Evolutionary conservation across 108 stramenopile species (phyloP), one percentile per base, ranked within the genome.

Genomic region (Cyclotella baltica): DNA sequence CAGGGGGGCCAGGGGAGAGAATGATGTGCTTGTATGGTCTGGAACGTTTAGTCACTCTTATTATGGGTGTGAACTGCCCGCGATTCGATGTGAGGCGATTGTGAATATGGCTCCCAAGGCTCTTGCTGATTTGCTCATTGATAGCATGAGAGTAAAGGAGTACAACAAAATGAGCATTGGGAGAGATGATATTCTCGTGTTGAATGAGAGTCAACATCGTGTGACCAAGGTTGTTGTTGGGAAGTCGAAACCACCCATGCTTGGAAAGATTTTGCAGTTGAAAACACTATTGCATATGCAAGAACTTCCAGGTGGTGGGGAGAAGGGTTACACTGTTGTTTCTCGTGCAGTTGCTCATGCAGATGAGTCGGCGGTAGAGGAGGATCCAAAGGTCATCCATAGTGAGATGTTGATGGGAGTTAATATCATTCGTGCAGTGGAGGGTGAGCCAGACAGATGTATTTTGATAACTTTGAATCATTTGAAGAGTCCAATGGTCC

Each of bases 131-230:
- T 72, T 95, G 28, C 68, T 95, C 29, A 83, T 95, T 2, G 93
- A 95, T 83, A 86, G 84, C 33, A 62, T n/a, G 36, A 80, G 91
- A 43, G 93, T 95, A 10, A 86, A 89, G 64, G 90, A 92, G 73
- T 95, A 95, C 84, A 95, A 95, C 83, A 95, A 95, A 73, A 84
- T 91, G 77, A 91, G 92, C 67, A 74, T 90, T 8, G 93, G 93
- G 18, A 72, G 92, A 47, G 76, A 85, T 36, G 93, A 94, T 62
- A 76, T 89, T 23, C 48, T 88, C 22, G 66, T 83, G 9, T 71
- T 93, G 9, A 77, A 89, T 50, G 79, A 90, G 10, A 79, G 72
- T 73, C 71, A 71, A 47, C 83, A 76, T 25, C 70, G 79, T 51
- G 57, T 66, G 1, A 91, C 92, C 19, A 95, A 95, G 67, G 85